These are phyloP conservation scores for Pseudozyma sp. DNA, from an alignment of 1,284 basidiomycete species.

Conservation along the genomic window DNA sequence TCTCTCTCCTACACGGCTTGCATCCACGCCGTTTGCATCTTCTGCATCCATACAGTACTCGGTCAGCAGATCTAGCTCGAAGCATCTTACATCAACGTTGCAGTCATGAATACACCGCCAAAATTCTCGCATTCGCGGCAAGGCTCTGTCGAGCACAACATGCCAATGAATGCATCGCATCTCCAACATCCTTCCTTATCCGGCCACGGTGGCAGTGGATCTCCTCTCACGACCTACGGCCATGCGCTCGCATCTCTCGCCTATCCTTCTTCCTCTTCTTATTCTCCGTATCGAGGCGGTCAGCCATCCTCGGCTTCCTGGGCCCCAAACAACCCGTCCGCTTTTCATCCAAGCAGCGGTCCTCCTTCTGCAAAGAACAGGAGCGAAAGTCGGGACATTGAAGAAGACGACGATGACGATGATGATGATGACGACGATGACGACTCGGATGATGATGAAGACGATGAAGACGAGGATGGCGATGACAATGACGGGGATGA, in stretches of 20 bases:
- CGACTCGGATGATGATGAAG: slow-evolving; percentile 43
- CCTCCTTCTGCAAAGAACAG: slow-evolving; percentile 30
- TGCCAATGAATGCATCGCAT: slow-evolving; percentile 26
- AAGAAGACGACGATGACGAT: slow-evolving; percentile 33
- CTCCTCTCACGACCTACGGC: slow-evolving; percentile 42
- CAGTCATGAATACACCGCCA: slow-evolving; percentile 49
- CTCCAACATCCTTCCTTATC: slow-evolving; percentile 44
- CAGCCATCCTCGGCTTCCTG: slow-evolving; percentile 27
- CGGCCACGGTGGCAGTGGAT: slow-evolving; percentile 23
- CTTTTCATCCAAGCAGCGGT: slow-evolving; percentile 23
- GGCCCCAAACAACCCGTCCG: slow-evolving; percentile 35
- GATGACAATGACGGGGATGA: slow-evolving; percentile 25
- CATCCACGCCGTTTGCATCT: not conserved
- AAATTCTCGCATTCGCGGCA: slow-evolving; percentile 53
- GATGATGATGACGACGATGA: slow-evolving; percentile 37
- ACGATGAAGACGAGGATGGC: slow-evolving; percentile 36
- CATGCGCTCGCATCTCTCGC: slow-evolving; percentile 50
- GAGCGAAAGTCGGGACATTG: slow-evolving; percentile 27
- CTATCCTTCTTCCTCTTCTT: slow-evolving; percentile 44
- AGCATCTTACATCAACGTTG: too few relatives aligned
- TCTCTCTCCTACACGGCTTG: too few relatives aligned
- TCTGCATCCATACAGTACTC: not conserved
- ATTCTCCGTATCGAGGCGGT: slow-evolving; percentile 30
- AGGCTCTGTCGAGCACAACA: slow-evolving; percentile 44
- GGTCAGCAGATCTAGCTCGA: too few relatives aligned